Evolutionary conservation across 306 rosid genomes (phyloP).

Genomic region (Glycyrrhiza uralensis): DNA sequence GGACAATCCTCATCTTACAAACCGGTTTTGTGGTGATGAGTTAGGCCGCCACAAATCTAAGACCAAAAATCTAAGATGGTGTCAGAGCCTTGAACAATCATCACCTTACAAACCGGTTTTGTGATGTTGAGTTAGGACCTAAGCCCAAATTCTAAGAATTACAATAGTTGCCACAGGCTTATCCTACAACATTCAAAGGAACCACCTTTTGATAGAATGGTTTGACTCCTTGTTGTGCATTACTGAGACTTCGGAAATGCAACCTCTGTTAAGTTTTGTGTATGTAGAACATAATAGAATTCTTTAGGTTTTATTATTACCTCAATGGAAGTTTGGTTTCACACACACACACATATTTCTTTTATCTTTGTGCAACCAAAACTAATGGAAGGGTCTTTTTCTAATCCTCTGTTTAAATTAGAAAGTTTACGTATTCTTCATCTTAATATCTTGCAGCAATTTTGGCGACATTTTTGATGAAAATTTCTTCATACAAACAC

Average conservation of each 20-base stretch:
- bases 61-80: too few species aligned
- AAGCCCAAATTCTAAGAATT: too few species aligned
- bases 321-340: background rate
- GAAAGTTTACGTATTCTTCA: conserved; percentile 13
- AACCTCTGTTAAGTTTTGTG: conserved; percentile 10
- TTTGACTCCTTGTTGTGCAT: conserved; percentile 10
- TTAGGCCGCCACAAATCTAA: too few species aligned
- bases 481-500: conserved; percentile 72
- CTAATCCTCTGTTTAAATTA: background rate
- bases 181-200: background rate
- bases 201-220: background rate
- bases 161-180: conserved; percentile 8
- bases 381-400: background rate
- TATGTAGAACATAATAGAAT: background rate
- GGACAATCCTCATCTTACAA: too few species aligned
- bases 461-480: conserved; percentile 89
- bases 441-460: conserved; percentile 56
- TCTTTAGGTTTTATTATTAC: background rate
- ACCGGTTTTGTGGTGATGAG: too few species aligned
- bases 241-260: conserved; percentile 3
- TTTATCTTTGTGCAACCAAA: conserved; percentile 3
- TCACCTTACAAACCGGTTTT: too few species aligned
- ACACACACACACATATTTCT: background rate
- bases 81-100: too few species aligned
- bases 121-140: too few species aligned